phyloP scores from a whole-genome alignment of 805 yeast species.

The Phaffomyces opuntiae region DNA sequence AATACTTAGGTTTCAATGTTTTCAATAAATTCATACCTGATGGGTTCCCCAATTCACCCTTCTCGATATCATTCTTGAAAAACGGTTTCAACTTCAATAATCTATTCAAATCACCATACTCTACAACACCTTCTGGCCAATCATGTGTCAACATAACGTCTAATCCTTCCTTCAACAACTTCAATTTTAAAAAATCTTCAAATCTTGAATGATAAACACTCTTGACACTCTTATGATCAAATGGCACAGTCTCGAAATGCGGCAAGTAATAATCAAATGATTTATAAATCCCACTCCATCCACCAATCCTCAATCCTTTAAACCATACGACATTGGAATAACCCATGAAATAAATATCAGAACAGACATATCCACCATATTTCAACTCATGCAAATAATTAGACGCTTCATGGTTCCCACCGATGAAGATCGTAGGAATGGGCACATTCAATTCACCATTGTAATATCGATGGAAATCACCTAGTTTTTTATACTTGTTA shows the following conservation, averaged over 20 bases:
- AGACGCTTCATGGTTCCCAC: conserved; percentile 95
- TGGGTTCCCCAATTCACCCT: conserved; percentile 65
- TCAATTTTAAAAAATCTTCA: conserved; percentile 44
- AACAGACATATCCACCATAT: conserved; percentile 92
- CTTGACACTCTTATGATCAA: conserved; percentile 36
- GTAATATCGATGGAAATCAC: conserved; percentile 77
- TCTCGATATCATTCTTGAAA: conserved; percentile 56
- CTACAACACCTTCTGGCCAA: conserved; percentile 83
- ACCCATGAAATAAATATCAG: conserved; percentile 81
- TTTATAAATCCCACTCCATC: conserved; percentile 80
- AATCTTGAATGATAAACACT: conserved; percentile 66
- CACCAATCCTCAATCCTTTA: conserved; percentile 71
- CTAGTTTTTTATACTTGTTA: conserved; percentile 59
- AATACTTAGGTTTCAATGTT: conserved; percentile 52
- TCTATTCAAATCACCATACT: conserved; percentile 48
- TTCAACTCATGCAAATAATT: conserved; percentile 64
- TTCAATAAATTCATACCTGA: conserved; percentile 49
- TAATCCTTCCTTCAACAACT: conserved; percentile 32
- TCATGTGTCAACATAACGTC: conserved; percentile 78
- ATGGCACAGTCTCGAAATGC: conserved; percentile 42
- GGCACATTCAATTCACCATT: conserved; percentile 59
- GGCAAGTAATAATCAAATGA: conserved; percentile 37
- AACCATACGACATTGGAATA: conserved; percentile 66
- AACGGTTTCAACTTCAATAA: conserved; percentile 58
- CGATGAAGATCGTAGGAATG: conserved; percentile 70